Evolutionary conservation across 495 filamentous ascomycete genomes (phyloP).

Genomic region (Neurospora sp.): DNA sequence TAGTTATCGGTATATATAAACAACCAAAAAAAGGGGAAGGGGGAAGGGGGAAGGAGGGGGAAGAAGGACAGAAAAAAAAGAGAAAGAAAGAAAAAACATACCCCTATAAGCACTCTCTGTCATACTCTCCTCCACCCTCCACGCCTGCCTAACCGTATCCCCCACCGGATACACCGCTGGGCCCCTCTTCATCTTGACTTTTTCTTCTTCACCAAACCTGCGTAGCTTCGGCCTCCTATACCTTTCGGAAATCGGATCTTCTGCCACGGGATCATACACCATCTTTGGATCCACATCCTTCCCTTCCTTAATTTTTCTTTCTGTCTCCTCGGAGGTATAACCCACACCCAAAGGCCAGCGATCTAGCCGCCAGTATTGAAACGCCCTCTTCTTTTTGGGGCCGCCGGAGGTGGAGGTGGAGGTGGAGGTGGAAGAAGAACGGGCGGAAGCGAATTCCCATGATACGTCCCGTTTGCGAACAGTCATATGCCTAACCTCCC

Average conservation of each 20-base stretch:
- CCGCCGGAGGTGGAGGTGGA: too few relatives aligned
- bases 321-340: constrained; percentile 1
- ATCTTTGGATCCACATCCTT: constrained; percentile 7
- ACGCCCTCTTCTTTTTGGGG: background rate
- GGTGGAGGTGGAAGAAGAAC: too few relatives aligned
- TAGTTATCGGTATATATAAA: background rate
- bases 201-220: constrained; percentile 11
- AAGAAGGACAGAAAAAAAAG: background rate
- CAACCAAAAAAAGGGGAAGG: background rate
- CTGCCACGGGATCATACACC: constrained; percentile 7
- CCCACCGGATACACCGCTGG: constrained; percentile 16
- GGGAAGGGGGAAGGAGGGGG: background rate
- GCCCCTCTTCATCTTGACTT: constrained; percentile 7
- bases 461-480: constrained; percentile 20
- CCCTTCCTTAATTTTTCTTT: background rate
- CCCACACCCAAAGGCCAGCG: constrained; percentile 14
- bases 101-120: constrained; percentile 4
- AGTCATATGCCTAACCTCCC: background rate
- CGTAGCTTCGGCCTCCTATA: constrained; percentile 12
- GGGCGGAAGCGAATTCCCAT: background rate
- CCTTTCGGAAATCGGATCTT: constrained; percentile 8
- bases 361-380: constrained; percentile 15
- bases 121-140: constrained; percentile 8
- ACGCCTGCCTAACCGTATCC: constrained; percentile 16
- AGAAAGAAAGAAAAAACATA: background rate